Conservation (phyloP, 2,329 filamentous ascomycete genomes). For the Fusarium papillatum region DNA sequence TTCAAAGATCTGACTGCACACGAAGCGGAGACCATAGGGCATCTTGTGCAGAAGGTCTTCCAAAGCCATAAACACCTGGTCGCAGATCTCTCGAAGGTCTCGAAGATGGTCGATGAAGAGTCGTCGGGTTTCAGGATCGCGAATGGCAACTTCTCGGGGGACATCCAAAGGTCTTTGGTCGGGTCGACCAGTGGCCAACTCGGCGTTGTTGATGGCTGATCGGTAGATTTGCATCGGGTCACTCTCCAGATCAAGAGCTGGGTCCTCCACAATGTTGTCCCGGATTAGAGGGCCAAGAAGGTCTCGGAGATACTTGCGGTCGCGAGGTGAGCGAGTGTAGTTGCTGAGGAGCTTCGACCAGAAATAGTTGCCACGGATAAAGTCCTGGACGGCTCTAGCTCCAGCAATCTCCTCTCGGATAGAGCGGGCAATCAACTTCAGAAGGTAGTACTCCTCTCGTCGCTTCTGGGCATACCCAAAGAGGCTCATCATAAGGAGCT, state of each 20-base stretch:
- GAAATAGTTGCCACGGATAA: conserved; percentile 90
- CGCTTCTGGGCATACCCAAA: conserved; percentile 98
- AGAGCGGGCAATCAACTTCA: conserved; percentile 88
- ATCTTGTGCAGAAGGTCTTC: conserved; percentile 90
- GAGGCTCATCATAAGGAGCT: conserved; percentile 94
- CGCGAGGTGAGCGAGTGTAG: conserved; percentile 91
- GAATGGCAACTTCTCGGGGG: conserved; percentile 92
- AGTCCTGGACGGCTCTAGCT: conserved; percentile 83
- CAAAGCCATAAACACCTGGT: conserved; percentile 86
- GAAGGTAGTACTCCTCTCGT: conserved; percentile 94
- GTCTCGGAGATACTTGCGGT: conserved; percentile 92
- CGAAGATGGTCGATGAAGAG: conserved; percentile 96
- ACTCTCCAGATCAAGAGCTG: conserved; percentile 92
- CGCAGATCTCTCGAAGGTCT: conserved; percentile 93
- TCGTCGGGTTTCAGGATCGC: conserved; percentile 91
- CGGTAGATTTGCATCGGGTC: conserved; percentile 98
- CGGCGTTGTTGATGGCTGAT: conserved; percentile 96
- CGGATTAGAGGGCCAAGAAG: conserved; percentile 87
- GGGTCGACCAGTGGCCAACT: conserved; percentile 89
- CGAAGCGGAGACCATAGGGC: conserved; percentile 92
- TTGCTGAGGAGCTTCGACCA: conserved; percentile 89
- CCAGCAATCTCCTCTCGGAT: conserved; percentile 88
- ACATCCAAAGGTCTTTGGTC: conserved; percentile 88
- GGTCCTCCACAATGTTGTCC: conserved; percentile 94
- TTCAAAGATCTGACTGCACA: conserved; percentile 89